Evolutionary conservation across 192 early-diverging fungal genomes (phyloP).

Genomic region (Umbelopsis ramanniana): DNA sequence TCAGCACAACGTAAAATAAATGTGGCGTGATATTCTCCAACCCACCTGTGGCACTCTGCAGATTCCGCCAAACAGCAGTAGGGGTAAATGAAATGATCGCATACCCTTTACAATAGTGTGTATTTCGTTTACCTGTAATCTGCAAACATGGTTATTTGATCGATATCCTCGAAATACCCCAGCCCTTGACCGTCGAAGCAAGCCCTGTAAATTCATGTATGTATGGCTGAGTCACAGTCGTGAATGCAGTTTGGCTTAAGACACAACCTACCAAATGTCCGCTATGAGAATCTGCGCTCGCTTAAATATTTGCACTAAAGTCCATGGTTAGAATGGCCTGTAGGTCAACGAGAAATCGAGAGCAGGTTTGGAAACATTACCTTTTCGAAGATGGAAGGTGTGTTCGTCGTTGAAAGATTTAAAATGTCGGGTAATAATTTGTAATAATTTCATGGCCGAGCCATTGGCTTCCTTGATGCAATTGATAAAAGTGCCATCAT

Average conservation of each 20-base stretch:
- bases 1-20: not conserved
- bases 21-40: not conserved
- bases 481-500: conserved; percentile 66
- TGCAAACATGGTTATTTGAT: conserved; percentile 88
- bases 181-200: conserved; percentile 73
- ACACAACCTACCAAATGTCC: conserved; percentile 65
- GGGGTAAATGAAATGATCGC: no score
- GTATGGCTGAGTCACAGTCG: not conserved
- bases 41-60: conserved; percentile 39
- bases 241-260: not conserved
- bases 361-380: conserved; percentile 28
- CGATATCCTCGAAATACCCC: conserved; percentile 76
- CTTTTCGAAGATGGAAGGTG: conserved; percentile 57
- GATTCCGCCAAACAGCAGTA: not conserved
- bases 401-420: conserved; percentile 69
- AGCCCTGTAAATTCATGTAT: conserved; percentile 54
- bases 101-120: no score
- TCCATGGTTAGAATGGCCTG: conserved; percentile 5
- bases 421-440: conserved; percentile 62
- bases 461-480: conserved; percentile 52
- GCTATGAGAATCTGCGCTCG: conserved; percentile 85
- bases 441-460: conserved; percentile 61
- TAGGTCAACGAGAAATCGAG: no score
- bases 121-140: conserved; percentile 83
- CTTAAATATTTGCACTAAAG: conserved; percentile 71